Conservation (phyloP, 768 basidiomycete species). For the Suillus brevipes region DNA sequence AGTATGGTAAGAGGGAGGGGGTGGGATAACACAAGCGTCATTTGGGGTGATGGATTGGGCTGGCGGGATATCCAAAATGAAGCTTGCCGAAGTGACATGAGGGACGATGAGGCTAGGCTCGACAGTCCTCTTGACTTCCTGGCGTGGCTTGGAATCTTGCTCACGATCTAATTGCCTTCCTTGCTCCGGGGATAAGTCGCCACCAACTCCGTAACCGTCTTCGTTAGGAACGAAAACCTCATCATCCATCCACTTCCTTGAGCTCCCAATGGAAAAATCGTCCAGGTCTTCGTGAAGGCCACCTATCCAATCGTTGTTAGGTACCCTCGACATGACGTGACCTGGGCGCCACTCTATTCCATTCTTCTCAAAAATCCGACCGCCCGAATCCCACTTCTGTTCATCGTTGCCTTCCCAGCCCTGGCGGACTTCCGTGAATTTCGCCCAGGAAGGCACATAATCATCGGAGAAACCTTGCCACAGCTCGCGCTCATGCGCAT, state of each 20-base stretch:
- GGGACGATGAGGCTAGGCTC: neutral
- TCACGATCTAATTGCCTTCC: neutral
- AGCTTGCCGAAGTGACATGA: neutral
- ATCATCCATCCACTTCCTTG: neutral
- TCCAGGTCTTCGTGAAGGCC: neutral
- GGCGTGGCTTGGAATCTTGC: neutral
- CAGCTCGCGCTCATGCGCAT: neutral
- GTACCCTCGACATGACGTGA: neutral
- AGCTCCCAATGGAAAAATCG: neutral
- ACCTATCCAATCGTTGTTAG: neutral
- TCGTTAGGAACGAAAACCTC: neutral
- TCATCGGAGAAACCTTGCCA: neutral
- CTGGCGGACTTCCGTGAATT: neutral
- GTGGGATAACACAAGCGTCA: too few relatives aligned
- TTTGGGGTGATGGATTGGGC: too few relatives aligned
- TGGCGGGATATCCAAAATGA: neutral
- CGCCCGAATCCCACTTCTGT: neutral
- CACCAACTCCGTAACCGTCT: neutral
- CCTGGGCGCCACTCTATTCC: neutral
- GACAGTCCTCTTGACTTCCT: neutral
- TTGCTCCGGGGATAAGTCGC: too few relatives aligned
- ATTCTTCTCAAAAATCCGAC: neutral
- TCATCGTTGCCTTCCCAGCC: neutral
- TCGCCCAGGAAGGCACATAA: neutral
- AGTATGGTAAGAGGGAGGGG: neutral